A percentile compares a stretch with the other conserved stretches of the same genome.
Conservation (phyloP, 352 stramenopile genomes). For the Phytophthora sansomeana region DNA sequence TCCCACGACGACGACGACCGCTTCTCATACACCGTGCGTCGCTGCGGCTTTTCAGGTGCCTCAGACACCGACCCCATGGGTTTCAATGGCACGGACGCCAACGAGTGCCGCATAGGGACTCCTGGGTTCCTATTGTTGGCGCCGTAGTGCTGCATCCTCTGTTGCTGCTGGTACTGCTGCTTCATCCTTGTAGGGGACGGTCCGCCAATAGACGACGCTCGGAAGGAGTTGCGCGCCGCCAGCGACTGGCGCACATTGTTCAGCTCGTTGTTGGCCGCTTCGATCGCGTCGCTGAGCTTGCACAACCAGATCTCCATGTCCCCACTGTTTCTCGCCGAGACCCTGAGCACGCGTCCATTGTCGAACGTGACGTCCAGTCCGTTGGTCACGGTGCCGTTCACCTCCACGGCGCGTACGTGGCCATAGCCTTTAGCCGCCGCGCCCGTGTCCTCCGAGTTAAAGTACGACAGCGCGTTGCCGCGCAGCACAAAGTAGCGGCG, state of each 20-base stretch:
- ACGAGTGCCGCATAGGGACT: conserved; percentile 52
- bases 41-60: conserved; percentile 21
- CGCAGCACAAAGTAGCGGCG: conserved; percentile 81
- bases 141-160: conserved; percentile 26
- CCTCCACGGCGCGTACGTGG: conserved; percentile 77
- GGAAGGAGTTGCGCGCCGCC: conserved; percentile 49
- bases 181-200: conserved; percentile 47
- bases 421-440: conserved; percentile 82
- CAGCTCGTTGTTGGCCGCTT: conserved; percentile 60
- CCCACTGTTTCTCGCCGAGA: conserved; percentile 61
- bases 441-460: conserved; percentile 79
- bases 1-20: conserved; percentile 35
- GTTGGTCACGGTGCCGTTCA: conserved; percentile 65
- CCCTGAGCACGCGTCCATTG: conserved; percentile 75
- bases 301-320: conserved; percentile 84
- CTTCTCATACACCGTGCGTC: conserved; percentile 44
- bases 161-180: conserved; percentile 30
- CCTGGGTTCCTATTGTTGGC: conserved; percentile 19
- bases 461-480: conserved; percentile 85
- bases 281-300: conserved; percentile 77
- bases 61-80: conserved; percentile 36
- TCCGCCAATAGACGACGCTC: conserved; percentile 40
- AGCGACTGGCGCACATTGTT: conserved; percentile 70
- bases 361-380: conserved; percentile 84
- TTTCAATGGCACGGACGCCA: conserved; percentile 46